These are phyloP conservation scores for Heliamphora pulchella DNA, from an alignment of 179 eudicot genomes.

Conservation along the genomic window DNA sequence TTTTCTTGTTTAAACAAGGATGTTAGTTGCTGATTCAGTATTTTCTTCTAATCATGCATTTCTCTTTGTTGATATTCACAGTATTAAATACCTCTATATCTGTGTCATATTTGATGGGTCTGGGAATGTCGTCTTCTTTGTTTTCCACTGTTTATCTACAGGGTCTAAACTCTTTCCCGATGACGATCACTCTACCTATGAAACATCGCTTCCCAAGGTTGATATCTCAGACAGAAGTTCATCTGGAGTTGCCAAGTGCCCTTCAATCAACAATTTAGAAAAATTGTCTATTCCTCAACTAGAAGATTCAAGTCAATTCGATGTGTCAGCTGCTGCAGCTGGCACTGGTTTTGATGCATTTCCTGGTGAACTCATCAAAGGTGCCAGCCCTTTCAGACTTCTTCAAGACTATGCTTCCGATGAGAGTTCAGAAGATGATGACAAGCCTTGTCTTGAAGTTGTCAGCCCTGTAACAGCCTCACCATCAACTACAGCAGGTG, in stretches of 20 bases:
- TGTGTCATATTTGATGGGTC: background rate
- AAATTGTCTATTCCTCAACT: background rate
- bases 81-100: background rate
- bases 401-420: conserved; percentile 71
- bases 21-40: background rate
- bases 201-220: conserved; percentile 12
- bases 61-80: background rate
- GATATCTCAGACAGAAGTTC: conserved; percentile 11
- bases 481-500: conserved; percentile 21
- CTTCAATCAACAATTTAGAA: conserved; percentile 1
- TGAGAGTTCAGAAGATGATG: conserved; percentile 44
- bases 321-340: conserved; percentile 20
- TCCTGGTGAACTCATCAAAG: conserved; percentile 25
- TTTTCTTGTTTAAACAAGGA: background rate
- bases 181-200: conserved; percentile 15
- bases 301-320: conserved; percentile 11
- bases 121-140: background rate
- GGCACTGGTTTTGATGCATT: conserved; percentile 28
- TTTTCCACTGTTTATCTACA: background rate
- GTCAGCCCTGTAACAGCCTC: conserved; percentile 27
- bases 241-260: conserved; percentile 9
- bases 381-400: conserved; percentile 54
- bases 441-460: conserved; percentile 31
- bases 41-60: background rate
- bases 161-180: background rate